Evolutionary conservation across 768 basidiomycete genomes (phyloP), one percentile per base, ranked within the genome.

Genomic region (Mycena indigotica): DNA sequence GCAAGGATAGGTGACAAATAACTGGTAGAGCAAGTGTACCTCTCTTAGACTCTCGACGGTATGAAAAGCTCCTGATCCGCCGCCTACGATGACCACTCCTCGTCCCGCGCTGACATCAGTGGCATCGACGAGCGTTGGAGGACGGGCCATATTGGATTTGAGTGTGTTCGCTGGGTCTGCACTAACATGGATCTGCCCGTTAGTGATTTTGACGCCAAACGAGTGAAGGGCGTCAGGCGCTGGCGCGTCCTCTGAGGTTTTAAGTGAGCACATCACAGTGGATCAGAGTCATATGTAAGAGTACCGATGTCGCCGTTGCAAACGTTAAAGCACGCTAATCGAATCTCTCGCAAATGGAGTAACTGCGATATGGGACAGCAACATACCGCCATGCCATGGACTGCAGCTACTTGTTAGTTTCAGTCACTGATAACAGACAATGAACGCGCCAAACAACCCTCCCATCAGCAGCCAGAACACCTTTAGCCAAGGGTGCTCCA

Each of bases 341-440:
- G 41, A 24, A 52, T 44, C n/a, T n/a, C n/a, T n/a, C n/a, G n/a
- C n/a, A 5, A 48, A 28, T 24, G 6, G 21, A 25, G 13, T n/a
- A 48, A 17, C 24, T 6, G 10, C 8, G 46, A 28, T 48, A 24
- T 48, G 41, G 28, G 25, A 53, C 25, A 38, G 24, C 13, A 30
- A 65, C 72, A 48, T 66, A 89, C 89, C 90, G 79, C 91, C 92
- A 67, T 93, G 92, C 93, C 91, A 94, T 12, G 91, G 90, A 65
- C 89, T 90, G 57, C 24, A 26, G 30, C 41, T 52, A 19, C 15
- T 40, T 32, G 16, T 28, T 21, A 28, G 46, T 6, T 30, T 58
- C 24, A 12, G 26, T 21, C 35, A 26, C 5, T 44, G 19, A 23
- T 5, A 56, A 19, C 6, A 21, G 29, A 21, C 25, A 52, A 19